phyloP scores from a whole-genome alignment of 2,329 filamentous ascomycete genomes.

The Neophaeococcomyces mojaviensis region DNA sequence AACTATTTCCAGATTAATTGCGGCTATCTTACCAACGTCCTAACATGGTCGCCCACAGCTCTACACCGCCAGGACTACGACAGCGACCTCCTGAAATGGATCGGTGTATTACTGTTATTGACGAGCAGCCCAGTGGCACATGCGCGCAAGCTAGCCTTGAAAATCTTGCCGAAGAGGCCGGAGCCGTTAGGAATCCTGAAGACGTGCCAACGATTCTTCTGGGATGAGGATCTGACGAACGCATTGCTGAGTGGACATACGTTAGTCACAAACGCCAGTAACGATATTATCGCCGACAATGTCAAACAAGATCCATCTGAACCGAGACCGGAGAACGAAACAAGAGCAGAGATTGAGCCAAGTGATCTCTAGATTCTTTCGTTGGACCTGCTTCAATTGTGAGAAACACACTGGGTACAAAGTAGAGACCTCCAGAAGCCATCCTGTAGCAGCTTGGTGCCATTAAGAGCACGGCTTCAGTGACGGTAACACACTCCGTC shows the following conservation, averaged over 20 bases:
- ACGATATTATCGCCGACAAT: neutral
- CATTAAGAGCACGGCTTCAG: too few species aligned
- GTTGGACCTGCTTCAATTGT: too few species aligned
- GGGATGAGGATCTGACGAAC: slow-evolving; percentile 1
- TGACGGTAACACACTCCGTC: too few species aligned
- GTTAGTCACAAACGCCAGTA: neutral
- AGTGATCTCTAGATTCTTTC: too few species aligned
- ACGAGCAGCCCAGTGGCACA: neutral
- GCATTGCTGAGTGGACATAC: neutral
- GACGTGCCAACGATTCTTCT: slow-evolving; percentile 1
- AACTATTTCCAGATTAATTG: slow-evolving; percentile 2
- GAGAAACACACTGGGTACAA: too few species aligned
- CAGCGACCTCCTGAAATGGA: neutral
- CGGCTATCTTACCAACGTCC: neutral
- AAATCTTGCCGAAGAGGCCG: neutral
- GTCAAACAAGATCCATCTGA: neutral
- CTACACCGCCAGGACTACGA: neutral
- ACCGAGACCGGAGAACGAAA: too few species aligned
- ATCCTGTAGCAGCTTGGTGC: too few species aligned
- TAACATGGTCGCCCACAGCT: neutral
- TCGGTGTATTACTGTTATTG: neutral
- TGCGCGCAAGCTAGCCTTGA: neutral
- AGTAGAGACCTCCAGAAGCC: too few species aligned
- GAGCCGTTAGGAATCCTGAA: neutral
- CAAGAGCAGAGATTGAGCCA: too few species aligned